Evolutionary conservation across 164 flowering plant genomes (phyloP), one percentile per base, ranked within the genome.

Genomic region (Magnolia kwangsiensis): DNA sequence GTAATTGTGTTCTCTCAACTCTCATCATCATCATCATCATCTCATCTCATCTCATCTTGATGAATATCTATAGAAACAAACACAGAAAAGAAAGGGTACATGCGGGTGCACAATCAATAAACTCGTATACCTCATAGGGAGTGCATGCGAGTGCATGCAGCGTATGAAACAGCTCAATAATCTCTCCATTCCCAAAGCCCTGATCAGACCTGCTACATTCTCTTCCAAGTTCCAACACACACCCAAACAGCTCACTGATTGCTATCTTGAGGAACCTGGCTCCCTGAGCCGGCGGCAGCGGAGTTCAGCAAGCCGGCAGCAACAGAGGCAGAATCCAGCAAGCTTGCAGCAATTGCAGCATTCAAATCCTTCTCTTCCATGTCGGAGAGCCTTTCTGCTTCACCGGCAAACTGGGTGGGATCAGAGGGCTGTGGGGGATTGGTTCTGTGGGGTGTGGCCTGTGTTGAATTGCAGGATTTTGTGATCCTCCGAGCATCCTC

Each of bases 301-400:
- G 89, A 73, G 79, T 91, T 95, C 88, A 89, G 75, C 88, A 94
- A 82, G 8, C 71, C 67, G 37, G 77, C 18, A 11, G 11, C 21
- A 7, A 81, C 67, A 18, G 88, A 80, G 9, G 73, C 69, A 72
- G 89, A 73, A 79, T 91, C 96, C 87, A 89, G 75, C 88, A 94
- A 82, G 78, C 98, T 92, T 31, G 95, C 95, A 63, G 95, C 95
- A 50, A 95, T 92, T 16, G 98, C 98, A 73, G 97, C 97, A 75
- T 89, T 89, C 79, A 92, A 79, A 79, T 95, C 97, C 72, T 88
- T 90, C 66, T 92, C 94, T 77, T 94, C 97, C 76, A 81, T 80
- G 21, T 87, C 91, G 4, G 82, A 77, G 63, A 87, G 75, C 73
- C 77, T 68, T 19, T 74, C 59, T 9, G n/a, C 27, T n/a, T 50